A percentile compares a stretch with the other conserved stretches of the same genome.
phyloP scores from a whole-genome alignment of 2,329 filamentous ascomycete genomes.

The Coniochaeta prunicola region DNA sequence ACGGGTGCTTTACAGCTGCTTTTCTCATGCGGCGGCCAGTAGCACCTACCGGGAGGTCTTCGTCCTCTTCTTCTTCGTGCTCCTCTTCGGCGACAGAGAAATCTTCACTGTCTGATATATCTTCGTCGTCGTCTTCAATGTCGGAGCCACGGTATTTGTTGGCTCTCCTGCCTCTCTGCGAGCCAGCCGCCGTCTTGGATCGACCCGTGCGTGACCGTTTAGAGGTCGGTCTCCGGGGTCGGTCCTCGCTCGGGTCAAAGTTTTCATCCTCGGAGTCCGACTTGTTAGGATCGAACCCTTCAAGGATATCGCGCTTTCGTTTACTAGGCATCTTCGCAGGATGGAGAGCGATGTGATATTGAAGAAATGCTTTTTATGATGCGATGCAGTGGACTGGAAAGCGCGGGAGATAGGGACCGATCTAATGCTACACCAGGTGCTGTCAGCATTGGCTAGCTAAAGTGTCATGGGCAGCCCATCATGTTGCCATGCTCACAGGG shows the following conservation, averaged over 20 bases:
- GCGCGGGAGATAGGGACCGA: not conserved
- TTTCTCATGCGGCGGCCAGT: conserved; percentile 39
- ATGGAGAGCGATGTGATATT: not conserved
- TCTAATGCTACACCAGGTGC: not conserved
- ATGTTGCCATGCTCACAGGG: not conserved
- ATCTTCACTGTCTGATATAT: conserved; percentile 44
- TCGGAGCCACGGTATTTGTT: conserved; percentile 51
- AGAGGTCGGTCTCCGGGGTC: conserved; percentile 27
- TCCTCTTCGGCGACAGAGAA: conserved; percentile 38
- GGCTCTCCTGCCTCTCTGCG: conserved; percentile 17
- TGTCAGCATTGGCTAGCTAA: not conserved
- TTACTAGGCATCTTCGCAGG: conserved; percentile 36
- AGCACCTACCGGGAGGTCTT: conserved; percentile 26
- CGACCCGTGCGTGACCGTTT: conserved; percentile 26
- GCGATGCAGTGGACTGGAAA: not conserved
- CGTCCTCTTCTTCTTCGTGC: conserved; percentile 27
- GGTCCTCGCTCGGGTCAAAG: conserved; percentile 48
- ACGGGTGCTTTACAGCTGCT: conserved; percentile 33
- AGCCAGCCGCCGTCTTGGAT: conserved; percentile 22
- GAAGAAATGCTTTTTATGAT: not conserved
- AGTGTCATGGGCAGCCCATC: not conserved
- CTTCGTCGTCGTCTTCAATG: conserved; percentile 54
- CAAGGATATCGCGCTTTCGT: conserved; percentile 47
- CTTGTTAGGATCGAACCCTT: conserved; percentile 58
- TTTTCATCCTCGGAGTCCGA: conserved; percentile 61